These are phyloP conservation scores for Erigeron canadensis DNA, from an alignment of 129 eudicot species.

Conservation along the genomic window DNA sequence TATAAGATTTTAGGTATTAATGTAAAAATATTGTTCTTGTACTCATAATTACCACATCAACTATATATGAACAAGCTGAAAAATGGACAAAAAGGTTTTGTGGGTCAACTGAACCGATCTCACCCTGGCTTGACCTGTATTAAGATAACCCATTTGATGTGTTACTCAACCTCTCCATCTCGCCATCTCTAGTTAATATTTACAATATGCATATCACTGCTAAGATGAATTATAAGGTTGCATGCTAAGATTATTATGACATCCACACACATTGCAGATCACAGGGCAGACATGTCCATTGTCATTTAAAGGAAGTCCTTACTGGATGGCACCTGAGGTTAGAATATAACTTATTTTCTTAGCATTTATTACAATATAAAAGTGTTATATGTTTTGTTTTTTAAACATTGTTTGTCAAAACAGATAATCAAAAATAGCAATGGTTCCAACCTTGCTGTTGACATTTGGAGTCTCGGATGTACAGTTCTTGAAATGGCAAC, in stretches of 20 bases:
- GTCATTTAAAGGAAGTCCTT: conserved; percentile 94
- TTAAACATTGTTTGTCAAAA: neutral
- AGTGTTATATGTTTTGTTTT: neutral
- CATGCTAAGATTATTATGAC: neutral
- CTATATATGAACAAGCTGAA: too few relatives aligned
- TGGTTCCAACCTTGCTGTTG: conserved; percentile 88
- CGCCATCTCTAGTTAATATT: neutral
- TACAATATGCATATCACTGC: neutral
- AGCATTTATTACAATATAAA: neutral
- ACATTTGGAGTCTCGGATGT: conserved; percentile 98
- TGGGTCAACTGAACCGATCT: neutral
- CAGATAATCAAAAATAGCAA: conserved; percentile 82
- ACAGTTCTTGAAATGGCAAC: conserved; percentile 99
- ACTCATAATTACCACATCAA: too few relatives aligned
- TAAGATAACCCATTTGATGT: neutral
- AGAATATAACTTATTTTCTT: conserved; percentile 7
- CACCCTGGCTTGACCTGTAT: neutral
- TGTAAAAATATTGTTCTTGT: too few relatives aligned
- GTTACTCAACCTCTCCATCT: too few relatives aligned
- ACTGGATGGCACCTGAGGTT: conserved; percentile 99
- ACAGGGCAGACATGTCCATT: conserved; percentile 82
- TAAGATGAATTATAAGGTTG: conserved; percentile 10
- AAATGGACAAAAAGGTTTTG: too few relatives aligned
- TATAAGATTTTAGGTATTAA: too few relatives aligned
- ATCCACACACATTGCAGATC: conserved; percentile 50